A percentile compares a stretch with the other conserved stretches of the same genome.
Conservation (phyloP, 352 stramenopile genomes). For the Plasmopara viticola region DNA sequence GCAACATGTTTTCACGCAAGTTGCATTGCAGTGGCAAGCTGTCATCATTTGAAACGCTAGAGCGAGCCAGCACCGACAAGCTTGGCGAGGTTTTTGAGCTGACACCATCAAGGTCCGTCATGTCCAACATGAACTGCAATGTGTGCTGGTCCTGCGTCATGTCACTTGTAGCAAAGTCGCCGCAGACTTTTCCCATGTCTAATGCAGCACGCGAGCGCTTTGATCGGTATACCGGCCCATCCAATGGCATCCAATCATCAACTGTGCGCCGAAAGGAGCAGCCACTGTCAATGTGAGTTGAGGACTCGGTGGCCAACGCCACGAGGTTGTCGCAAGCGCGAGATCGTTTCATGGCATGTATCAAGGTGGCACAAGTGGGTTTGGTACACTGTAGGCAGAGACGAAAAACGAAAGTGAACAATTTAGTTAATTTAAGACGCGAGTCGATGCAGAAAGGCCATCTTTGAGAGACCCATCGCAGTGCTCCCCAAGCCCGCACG, state of each 20-base stretch:
- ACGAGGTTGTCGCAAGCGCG: slow-evolving; percentile 64
- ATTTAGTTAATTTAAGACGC: slow-evolving; percentile 11
- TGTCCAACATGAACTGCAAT: slow-evolving; percentile 21
- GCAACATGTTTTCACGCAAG: slow-evolving; percentile 36
- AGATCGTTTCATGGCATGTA: slow-evolving; percentile 54
- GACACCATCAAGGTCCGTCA: slow-evolving; percentile 14
- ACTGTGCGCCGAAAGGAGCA: background rate
- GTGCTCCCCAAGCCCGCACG: slow-evolving; percentile 10
- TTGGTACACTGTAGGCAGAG: slow-evolving; percentile 11
- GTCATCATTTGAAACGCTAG: slow-evolving; percentile 19
- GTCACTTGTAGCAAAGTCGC: slow-evolving; percentile 11
- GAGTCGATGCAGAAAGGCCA: slow-evolving; percentile 7
- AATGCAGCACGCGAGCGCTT: slow-evolving; percentile 24
- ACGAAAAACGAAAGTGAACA: slow-evolving; percentile 26
- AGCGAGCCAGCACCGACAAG: slow-evolving; percentile 9
- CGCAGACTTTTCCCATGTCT: slow-evolving; percentile 8
- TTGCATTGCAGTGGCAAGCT: slow-evolving; percentile 27
- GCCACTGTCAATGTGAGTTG: background rate
- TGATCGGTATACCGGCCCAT: slow-evolving; percentile 12
- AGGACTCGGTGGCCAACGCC: slow-evolving; percentile 33
- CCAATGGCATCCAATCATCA: slow-evolving; percentile 12
- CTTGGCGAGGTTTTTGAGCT: slow-evolving; percentile 6
- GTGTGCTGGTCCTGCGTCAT: slow-evolving; percentile 12
- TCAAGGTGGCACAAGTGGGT: slow-evolving; percentile 1
- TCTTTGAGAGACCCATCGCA: slow-evolving; percentile 7